These are phyloP conservation scores for Lactarius tabidus DNA, from an alignment of 768 basidiomycete genomes.

Conservation along the genomic window DNA sequence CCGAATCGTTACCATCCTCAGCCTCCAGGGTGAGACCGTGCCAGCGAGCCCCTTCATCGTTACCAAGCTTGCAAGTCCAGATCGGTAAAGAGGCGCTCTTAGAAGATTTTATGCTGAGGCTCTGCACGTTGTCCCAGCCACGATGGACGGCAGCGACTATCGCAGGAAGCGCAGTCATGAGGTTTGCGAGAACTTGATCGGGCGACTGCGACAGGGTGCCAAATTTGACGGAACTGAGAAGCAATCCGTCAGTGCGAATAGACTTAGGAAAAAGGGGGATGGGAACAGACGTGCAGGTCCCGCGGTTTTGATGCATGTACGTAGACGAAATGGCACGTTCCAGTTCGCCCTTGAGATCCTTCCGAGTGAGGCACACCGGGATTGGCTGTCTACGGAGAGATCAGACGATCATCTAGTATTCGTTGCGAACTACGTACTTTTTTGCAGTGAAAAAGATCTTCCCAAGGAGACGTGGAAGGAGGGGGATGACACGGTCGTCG, in stretches of 20 bases:
- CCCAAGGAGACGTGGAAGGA: conserved; percentile 83
- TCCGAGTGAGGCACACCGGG: conserved; percentile 83
- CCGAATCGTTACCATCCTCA: background rate
- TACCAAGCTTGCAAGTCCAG: conserved; percentile 77
- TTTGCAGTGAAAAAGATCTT: conserved; percentile 92
- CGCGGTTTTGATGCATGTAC: conserved; percentile 92
- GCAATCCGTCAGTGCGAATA: background rate
- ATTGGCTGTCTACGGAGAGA: conserved; percentile 73
- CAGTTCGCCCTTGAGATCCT: conserved; percentile 88
- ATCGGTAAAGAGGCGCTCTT: conserved; percentile 83
- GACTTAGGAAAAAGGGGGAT: background rate
- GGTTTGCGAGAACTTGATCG: conserved; percentile 72
- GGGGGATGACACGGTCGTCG: conserved; percentile 84
- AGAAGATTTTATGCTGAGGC: conserved; percentile 85
- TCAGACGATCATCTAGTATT: conserved; percentile 10
- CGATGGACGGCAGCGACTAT: conserved; percentile 67
- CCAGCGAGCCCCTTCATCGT: conserved; percentile 56
- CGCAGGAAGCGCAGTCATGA: conserved; percentile 71
- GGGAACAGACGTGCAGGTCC: conserved; percentile 82
- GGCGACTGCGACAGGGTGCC: conserved; percentile 68
- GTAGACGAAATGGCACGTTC: conserved; percentile 92
- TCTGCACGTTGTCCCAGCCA: conserved; percentile 89
- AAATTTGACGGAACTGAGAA: conserved; percentile 74
- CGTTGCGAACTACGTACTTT: conserved; percentile 56
- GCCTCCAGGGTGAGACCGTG: conserved; percentile 39